Percentiles rank a stretch among this genome's conserved stretches.
Conservation (phyloP, 208 protist genomes). For the Trichomonas tenax region DNA sequence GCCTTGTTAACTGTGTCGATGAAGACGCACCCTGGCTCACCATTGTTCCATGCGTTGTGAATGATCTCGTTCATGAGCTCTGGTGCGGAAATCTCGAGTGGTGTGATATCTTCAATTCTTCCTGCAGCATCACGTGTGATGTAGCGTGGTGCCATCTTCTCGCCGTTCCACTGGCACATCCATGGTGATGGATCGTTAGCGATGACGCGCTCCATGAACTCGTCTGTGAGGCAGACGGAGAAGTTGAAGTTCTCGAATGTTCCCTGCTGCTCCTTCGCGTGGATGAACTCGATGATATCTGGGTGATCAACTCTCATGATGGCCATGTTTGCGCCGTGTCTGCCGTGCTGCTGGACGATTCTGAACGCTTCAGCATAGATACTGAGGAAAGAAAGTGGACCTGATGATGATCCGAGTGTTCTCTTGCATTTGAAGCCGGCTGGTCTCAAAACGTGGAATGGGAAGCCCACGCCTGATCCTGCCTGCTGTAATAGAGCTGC, state of each 20-base stretch:
- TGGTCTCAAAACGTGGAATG: neutral
- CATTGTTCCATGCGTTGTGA: neutral
- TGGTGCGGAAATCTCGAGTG: neutral
- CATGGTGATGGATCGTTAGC: neutral
- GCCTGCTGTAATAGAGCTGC: neutral
- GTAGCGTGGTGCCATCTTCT: neutral
- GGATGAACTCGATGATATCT: neutral
- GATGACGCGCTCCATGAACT: neutral
- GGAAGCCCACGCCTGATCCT: neutral
- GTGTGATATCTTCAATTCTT: neutral
- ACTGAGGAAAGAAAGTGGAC: neutral
- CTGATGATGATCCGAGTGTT: neutral
- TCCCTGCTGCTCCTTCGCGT: neutral
- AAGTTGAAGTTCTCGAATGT: constrained; percentile 4
- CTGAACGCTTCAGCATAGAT: neutral
- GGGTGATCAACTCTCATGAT: constrained; percentile 3
- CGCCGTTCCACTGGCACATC: neutral
- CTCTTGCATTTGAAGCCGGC: neutral
- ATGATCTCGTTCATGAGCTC: neutral
- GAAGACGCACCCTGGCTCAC: neutral
- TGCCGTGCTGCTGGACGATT: neutral
- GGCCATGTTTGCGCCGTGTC: neutral
- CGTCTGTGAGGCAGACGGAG: neutral
- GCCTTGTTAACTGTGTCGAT: constrained; percentile 2
- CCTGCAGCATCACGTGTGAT: constrained; percentile 8